A percentile compares a stretch with the other conserved stretches of the same genome.
Conservation (phyloP, 1,284 basidiomycete genomes). For the Ustilago cynodontis region DNA sequence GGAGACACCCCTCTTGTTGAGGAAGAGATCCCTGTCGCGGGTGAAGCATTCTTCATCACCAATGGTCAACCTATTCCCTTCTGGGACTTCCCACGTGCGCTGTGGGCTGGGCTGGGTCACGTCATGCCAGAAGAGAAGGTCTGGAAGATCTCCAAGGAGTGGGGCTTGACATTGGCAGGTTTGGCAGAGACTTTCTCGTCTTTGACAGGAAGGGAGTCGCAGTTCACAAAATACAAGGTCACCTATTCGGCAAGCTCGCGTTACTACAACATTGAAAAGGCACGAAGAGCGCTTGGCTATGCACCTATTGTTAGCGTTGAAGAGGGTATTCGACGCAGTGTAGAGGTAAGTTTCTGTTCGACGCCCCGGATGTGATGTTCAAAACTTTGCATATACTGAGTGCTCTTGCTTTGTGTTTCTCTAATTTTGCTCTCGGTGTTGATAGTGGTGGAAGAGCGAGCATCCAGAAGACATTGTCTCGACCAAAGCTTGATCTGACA, state of each 20-base stretch:
- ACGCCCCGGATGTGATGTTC: too few species aligned
- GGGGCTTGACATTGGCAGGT: constrained; percentile 56
- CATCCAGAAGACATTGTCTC: constrained; percentile 46
- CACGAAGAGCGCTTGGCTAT: constrained; percentile 89
- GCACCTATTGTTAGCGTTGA: constrained; percentile 89
- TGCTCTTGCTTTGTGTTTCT: neutral
- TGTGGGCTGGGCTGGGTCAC: constrained; percentile 78
- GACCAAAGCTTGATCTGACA: constrained; percentile 32
- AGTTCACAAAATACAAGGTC: constrained; percentile 89
- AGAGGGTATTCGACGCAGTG: constrained; percentile 84
- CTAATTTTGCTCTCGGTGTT: neutral
- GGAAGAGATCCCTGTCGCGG: constrained; percentile 79
- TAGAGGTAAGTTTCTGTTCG: constrained; percentile 70
- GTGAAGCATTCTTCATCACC: constrained; percentile 96
- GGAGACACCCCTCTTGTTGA: constrained; percentile 71
- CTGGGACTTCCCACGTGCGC: constrained; percentile 89
- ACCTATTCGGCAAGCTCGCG: constrained; percentile 76
- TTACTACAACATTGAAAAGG: constrained; percentile 96
- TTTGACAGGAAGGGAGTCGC: constrained; percentile 83
- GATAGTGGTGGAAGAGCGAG: constrained; percentile 55
- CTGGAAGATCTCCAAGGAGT: constrained; percentile 57
- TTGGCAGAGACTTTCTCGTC: constrained; percentile 80
- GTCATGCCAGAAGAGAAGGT: constrained; percentile 47
- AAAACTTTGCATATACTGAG: too few species aligned
- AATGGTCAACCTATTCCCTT: constrained; percentile 96